Evolutionary conservation across 768 basidiomycete species (phyloP), one percentile per base, ranked within the genome.

Genomic region (Suillus placidus): DNA sequence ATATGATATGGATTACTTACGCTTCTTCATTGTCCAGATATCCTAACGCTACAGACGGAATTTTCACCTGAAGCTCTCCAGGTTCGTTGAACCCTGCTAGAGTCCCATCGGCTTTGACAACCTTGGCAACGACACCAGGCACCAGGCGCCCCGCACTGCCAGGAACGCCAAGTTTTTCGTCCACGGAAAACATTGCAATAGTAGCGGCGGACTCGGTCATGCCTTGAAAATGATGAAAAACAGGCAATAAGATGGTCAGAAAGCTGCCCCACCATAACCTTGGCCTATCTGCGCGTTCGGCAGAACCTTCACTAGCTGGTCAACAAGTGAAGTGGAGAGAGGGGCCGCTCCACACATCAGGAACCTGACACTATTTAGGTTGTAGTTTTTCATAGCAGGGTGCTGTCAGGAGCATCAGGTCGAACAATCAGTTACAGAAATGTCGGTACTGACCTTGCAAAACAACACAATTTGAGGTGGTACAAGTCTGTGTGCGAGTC

Each of bases 131-230:
- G 13, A 81, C 79, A 0, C 90, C 90, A 3, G 89, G 88, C 1
- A 89, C 65, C 9, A 83, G 69, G n/a, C 69, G 70, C 30, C 81
- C 84, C 3, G 78, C 77, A 60, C 87, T 81, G 32, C 89, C 90
- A 4, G 84, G 82, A 3, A 80, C 76, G 7, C 87, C 87, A 26
- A 85, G 73, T 64, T 82, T 84, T 38, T 76, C 70, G 4, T 80
- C 78, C 7, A 84, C 77, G 18, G 84, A 76, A 74, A 83, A 84
- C 77, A 86, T 82, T 16, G 81, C 73, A 8, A 83, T 79, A 9
- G 84, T 80, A 0, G 87, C 87, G 64, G 82, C 81, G 0, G 85
- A 81, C 71, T 92, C 90, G 0, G 90, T 91, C 85, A 89, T 83
- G 6, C 90, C 89, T 90, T 58, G 4, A 32, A 26, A 34, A 56